phyloP scores from a whole-genome alignment of 164 flowering plant species.

The Aristolochia californica region DNA sequence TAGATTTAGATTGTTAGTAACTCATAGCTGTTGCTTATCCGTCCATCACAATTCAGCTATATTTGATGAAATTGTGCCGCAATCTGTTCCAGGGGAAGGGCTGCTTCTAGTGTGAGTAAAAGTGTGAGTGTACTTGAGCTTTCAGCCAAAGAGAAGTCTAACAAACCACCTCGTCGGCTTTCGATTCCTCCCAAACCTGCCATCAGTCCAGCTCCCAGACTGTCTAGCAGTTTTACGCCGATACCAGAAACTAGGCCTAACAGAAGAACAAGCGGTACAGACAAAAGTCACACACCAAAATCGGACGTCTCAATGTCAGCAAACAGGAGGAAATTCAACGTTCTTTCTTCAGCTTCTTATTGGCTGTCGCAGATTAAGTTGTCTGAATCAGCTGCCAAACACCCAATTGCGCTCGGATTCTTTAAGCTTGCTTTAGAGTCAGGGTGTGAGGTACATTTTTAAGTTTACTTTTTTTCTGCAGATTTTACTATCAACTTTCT shows the following conservation, averaged over 20 bases:
- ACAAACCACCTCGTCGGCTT: slow-evolving; percentile 78
- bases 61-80: background rate
- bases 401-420: slow-evolving; percentile 75
- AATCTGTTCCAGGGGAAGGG: slow-evolving; percentile 35
- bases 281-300: slow-evolving; percentile 45
- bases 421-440: slow-evolving; percentile 88
- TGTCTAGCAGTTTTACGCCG: slow-evolving; percentile 42
- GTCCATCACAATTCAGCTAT: too few relatives aligned
- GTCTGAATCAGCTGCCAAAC: slow-evolving; percentile 77
- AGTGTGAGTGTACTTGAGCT: slow-evolving; percentile 69
- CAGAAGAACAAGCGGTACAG: slow-evolving; percentile 22
- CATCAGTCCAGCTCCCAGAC: slow-evolving; percentile 31
- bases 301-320: slow-evolving; percentile 48
- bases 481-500: background rate
- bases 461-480: background rate
- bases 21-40: too few relatives aligned
- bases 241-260: slow-evolving; percentile 45
- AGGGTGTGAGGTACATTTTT: slow-evolving; percentile 69
- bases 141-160: slow-evolving; percentile 65
- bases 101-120: slow-evolving; percentile 49
- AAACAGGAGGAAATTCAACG: slow-evolving; percentile 34
- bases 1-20: too few relatives aligned
- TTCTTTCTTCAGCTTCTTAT: slow-evolving; percentile 57
- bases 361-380: slow-evolving; percentile 83
- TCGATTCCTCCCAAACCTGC: slow-evolving; percentile 60